Conservation (phyloP, 768 basidiomycete species). For the Cyclocybe aegerita region DNA sequence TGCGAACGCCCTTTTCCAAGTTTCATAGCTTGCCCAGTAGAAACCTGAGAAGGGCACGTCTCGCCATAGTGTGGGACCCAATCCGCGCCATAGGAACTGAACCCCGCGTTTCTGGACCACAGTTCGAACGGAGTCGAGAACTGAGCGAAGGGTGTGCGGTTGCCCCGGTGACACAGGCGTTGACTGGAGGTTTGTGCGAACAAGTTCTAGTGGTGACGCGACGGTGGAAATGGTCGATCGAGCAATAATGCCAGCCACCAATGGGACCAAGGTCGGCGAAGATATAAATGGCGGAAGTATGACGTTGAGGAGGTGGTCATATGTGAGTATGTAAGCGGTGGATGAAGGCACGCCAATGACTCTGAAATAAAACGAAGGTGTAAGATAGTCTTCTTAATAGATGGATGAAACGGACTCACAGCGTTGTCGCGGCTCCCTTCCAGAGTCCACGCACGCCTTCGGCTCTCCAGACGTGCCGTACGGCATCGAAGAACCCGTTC, state of each 20-base stretch:
- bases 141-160: conserved; percentile 77
- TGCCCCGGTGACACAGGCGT: conserved; percentile 69
- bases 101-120: conserved; percentile 66
- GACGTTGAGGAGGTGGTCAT: conserved; percentile 78
- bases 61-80: conserved; percentile 91
- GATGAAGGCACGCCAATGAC: conserved; percentile 90
- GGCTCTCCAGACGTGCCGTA: conserved; percentile 73
- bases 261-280: conserved; percentile 55
- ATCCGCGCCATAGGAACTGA: conserved; percentile 81
- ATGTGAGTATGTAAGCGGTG: conserved; percentile 93
- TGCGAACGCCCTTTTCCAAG: conserved; percentile 65
- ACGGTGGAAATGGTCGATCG: conserved; percentile 78
- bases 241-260: conserved; percentile 81
- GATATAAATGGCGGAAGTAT: conserved; percentile 62
- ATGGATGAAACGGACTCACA: conserved; percentile 49
- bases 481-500: conserved; percentile 83
- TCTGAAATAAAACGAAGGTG: conserved; percentile 37
- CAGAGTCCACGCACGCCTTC: conserved; percentile 88
- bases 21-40: conserved; percentile 96
- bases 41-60: conserved; percentile 97
- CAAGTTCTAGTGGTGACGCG: conserved; percentile 85
- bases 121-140: conserved; percentile 58
- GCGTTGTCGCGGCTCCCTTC: conserved; percentile 91
- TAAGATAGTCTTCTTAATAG: neutral
- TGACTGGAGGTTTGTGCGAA: conserved; percentile 92